Base-by-base conservation (phyloP, 176 grass and related monocot species). In the Tillandsia leiboldiana region DNA sequence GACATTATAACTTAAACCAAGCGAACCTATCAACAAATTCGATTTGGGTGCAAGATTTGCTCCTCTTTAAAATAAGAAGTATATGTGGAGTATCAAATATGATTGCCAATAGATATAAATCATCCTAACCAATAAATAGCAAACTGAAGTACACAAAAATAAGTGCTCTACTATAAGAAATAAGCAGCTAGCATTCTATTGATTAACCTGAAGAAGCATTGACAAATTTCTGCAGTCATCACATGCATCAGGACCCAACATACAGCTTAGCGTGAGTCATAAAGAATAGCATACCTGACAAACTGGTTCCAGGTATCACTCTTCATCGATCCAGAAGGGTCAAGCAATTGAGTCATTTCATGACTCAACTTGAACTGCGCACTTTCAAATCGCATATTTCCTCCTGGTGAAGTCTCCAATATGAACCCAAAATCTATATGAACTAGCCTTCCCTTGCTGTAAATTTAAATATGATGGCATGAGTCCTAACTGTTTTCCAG, bases 351-450 rank as follows among this genome's bases (percentile, higher is more conserved):
- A 85, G 94, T 97, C 94, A 97, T 97, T 79, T 97, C 94, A 61
- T 97, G 94, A 79, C 94, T 97, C 79, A 97, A 78, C 67, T 97
- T 97, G 87, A 97, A 97, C 64, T 97, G 94, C 48, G 94, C 94
- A 83, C 89, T 97, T 78, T 97, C 94, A 82, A 97, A 97, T 66
- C 94, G 80, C 82, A 93, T 92, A 75, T 97, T 97, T 49, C 87
- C 87, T 77, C 94, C 94, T 72, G 89, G 94, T n/a, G 94, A 99
- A 59, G 91, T 99, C 84, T 99, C 94, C 82, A 99, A 87, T 82
- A 97, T 97, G 76, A 97, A 97, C 69, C 94, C 94, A 66, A 97
- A 97, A 90, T 97, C 94, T 79, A 97, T 97, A 83, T 97, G 94
- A 75, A 97, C 94, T 69, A 97, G 77, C 79, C 94, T 97, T 74